These are phyloP conservation scores for Epichloe aotearoae DNA, from an alignment of 2,329 filamentous ascomycete genomes.

Conservation along the genomic window DNA sequence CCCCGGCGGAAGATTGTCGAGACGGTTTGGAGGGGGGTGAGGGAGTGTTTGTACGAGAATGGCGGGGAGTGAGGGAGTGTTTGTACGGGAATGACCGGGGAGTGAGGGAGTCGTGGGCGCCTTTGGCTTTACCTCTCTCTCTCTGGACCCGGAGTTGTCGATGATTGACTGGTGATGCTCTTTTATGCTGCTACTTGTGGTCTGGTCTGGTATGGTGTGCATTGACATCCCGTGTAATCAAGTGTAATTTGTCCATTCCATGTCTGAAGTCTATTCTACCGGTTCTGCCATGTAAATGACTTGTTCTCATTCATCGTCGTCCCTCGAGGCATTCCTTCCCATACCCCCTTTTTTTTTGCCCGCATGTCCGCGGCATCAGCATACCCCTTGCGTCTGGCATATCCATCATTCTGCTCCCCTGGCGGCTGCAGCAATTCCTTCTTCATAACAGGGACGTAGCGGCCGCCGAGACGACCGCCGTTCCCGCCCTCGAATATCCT, in stretches of 20 bases:
- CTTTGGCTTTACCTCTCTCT: too few species aligned
- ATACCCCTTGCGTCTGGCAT: conserved; percentile 48
- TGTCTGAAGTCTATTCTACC: not conserved
- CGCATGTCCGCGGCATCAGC: conserved; percentile 36
- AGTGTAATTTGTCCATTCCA: too few species aligned
- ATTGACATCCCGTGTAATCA: too few species aligned
- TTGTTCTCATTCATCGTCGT: conserved; percentile 11
- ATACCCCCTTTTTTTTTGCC: conserved; percentile 12
- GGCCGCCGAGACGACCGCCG: conserved; percentile 33
- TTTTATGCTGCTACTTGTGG: too few species aligned
- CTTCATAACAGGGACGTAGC: conserved; percentile 42
- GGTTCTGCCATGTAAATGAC: not conserved
- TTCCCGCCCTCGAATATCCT: conserved; percentile 43
- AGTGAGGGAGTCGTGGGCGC: too few species aligned
- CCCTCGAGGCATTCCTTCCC: conserved; percentile 17
- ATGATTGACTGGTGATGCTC: too few species aligned
- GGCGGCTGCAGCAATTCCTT: conserved; percentile 35
- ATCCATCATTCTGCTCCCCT: conserved; percentile 44
- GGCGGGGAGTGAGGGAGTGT: conserved; percentile 42
- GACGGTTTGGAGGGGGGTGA: conserved; percentile 76
- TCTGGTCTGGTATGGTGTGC: too few species aligned
- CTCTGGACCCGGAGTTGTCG: too few species aligned
- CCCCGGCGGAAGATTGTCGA: conserved; percentile 66
- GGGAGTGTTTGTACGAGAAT: conserved; percentile 62
- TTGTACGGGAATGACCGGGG: conserved; percentile 45